These are phyloP conservation scores for Globisporangium solare DNA, from an alignment of 352 stramenopile species.

Conservation along the genomic window DNA sequence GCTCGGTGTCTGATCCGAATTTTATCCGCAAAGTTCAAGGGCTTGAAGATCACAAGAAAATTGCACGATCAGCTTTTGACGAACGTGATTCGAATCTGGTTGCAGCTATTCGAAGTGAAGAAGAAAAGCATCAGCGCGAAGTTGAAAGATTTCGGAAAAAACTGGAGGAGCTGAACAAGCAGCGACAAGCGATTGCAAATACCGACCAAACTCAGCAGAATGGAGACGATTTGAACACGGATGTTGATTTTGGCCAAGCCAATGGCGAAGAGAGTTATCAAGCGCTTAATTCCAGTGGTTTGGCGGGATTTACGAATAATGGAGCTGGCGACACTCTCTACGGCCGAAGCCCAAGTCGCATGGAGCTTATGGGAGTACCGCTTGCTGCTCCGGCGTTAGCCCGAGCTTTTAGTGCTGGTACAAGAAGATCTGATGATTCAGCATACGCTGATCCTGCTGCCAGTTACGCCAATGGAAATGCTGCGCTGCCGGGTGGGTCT, in stretches of 20 bases:
- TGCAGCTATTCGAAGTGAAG: constrained; percentile 66
- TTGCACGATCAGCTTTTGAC: constrained; percentile 51
- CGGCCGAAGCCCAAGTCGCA: background rate
- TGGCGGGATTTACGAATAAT: background rate
- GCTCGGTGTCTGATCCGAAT: constrained; percentile 42
- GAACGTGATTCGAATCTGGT: constrained; percentile 70
- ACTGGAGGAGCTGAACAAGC: constrained; percentile 82
- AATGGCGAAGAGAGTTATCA: constrained; percentile 13
- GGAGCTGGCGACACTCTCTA: background rate
- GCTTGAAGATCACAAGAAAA: constrained; percentile 61
- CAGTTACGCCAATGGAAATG: background rate
- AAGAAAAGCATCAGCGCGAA: constrained; percentile 81
- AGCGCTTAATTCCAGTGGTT: background rate
- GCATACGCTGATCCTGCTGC: background rate
- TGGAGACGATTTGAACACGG: constrained; percentile 19
- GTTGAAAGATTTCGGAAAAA: constrained; percentile 78
- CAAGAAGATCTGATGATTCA: background rate
- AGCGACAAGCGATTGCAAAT: constrained; percentile 54
- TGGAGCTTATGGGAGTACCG: background rate
- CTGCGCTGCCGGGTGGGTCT: background rate
- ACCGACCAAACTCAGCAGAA: constrained; percentile 34
- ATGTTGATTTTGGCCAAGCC: constrained; percentile 12
- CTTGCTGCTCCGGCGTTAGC: background rate
- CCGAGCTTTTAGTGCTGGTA: background rate
- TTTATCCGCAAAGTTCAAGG: constrained; percentile 61